These are phyloP conservation scores for Cutaneotrichosporon mucoides DNA, from an alignment of 1,284 basidiomycete genomes.

Conservation along the genomic window DNA sequence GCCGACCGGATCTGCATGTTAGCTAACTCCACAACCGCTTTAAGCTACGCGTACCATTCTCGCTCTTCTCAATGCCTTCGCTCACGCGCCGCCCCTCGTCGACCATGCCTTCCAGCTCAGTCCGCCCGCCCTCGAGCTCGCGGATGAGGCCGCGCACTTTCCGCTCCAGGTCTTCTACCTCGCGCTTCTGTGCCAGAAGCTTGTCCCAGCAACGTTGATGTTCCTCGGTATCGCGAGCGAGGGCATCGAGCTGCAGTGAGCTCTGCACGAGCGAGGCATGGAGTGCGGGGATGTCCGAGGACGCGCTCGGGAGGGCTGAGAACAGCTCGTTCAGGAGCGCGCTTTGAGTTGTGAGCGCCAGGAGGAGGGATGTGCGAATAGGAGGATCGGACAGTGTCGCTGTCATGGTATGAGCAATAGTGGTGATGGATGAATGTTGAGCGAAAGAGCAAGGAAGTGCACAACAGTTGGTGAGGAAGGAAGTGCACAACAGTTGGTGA, in stretches of 20 bases:
- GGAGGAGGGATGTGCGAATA: slow-evolving; percentile 30
- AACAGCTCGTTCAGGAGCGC: slow-evolving; percentile 37
- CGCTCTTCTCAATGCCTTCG: slow-evolving; percentile 29
- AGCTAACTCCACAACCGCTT: neutral
- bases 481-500: no score
- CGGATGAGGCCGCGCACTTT: slow-evolving; percentile 23
- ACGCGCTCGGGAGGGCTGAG: slow-evolving; percentile 15
- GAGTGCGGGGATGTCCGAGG: slow-evolving; percentile 12
- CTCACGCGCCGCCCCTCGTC: slow-evolving; percentile 20
- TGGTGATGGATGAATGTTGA: neutral
- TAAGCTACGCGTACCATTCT: slow-evolving; percentile 22
- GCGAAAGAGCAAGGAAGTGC: no score
- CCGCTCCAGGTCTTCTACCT: slow-evolving; percentile 30
- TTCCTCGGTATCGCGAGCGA: slow-evolving; percentile 23
- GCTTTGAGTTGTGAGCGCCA: slow-evolving; percentile 38
- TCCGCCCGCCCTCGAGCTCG: slow-evolving; percentile 27
- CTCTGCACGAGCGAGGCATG: slow-evolving; percentile 23
- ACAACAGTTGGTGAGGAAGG: no score
- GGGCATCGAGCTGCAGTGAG: slow-evolving; percentile 21
- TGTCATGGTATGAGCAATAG: slow-evolving; percentile 3
- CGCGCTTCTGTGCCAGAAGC: slow-evolving; percentile 24
- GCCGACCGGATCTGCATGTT: slow-evolving; percentile 26
- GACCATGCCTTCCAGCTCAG: slow-evolving; percentile 35
- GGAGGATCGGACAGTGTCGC: slow-evolving; percentile 14
- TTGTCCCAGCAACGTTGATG: slow-evolving; percentile 33